These are phyloP conservation scores for Colletotrichum sp. DNA, from an alignment of 2,329 filamentous ascomycete genomes.

Conservation along the genomic window DNA sequence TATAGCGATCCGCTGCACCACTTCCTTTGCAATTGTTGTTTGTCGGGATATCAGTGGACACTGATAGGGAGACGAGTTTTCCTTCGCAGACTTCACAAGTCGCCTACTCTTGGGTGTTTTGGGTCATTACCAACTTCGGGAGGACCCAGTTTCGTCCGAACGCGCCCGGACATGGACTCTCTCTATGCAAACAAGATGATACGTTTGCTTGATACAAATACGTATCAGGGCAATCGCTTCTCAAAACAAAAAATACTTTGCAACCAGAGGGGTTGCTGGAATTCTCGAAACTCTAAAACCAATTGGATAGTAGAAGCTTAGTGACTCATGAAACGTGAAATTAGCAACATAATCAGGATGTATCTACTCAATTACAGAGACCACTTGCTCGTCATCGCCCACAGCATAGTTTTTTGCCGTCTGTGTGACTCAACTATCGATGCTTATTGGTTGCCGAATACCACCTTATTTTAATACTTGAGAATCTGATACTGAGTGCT, in stretches of 20 bases:
- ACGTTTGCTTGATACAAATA: not conserved
- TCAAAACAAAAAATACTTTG: not conserved
- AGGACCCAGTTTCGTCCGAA: not conserved
- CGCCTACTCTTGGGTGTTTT: not conserved
- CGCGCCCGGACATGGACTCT: too few species aligned
- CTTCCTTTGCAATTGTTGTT: not conserved
- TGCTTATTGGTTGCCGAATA: not conserved
- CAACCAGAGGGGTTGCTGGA: not conserved
- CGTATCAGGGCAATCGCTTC: not conserved
- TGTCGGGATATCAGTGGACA: not conserved
- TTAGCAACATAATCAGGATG: not conserved
- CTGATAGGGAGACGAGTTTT: not conserved
- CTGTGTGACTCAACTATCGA: not conserved
- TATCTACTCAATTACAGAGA: not conserved
- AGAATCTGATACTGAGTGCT: not conserved
- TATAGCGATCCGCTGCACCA: not conserved
- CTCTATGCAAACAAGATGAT: too few species aligned
- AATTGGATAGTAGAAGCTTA: not conserved
- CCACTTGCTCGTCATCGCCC: not conserved
- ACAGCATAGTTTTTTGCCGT: not conserved
- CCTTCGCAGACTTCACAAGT: not conserved
- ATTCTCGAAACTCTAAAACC: not conserved
- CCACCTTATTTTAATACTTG: rapidly evolving
- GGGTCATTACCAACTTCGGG: not conserved
- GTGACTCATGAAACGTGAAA: not conserved